Evolutionary conservation across 768 basidiomycete species (phyloP), one percentile per base, ranked within the genome.

Genomic region (Lentinula sp.): DNA sequence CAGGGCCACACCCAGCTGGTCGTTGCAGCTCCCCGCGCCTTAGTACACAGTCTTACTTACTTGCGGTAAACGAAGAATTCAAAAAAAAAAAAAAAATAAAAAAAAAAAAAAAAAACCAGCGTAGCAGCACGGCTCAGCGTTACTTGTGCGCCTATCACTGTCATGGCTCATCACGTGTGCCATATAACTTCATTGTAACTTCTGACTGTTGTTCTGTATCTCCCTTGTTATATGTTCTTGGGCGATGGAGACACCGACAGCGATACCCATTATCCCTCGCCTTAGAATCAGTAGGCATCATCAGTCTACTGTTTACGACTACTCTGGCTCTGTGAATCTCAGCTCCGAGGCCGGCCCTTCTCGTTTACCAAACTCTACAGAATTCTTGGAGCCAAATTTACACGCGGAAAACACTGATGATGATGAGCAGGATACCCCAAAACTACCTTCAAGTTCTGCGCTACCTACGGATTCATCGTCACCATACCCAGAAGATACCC

Each of bases 341-440:
- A n/a, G n/a, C 42, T 43, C 57, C 39, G 51, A 54, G 20, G 71
- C 73, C 28, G 72, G 74, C 35, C 71, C 74, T 32, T 73, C 74
- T 49, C 71, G 71, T 48, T 37, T 64, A 33, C 59, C 39, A 32
- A 52, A 12, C n/a, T 52, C 59, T 53, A 35, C 46, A 39, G 33
- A 48, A 49, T 61, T 67, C 16, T 59, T 64, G 35, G 55, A 42
- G 12, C 28, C 39, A 18, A 23, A 20, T 50, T 37, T 37, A 23
- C 57, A 61, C 41, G 16, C 64, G 16, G 62, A 64, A 10, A 59
- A 63, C 41, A 50, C 66, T 55, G 70, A 70, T 41, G 66, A 79
- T 52, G 75, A 77, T 50, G 71, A 75, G 12, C 74, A 72, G 59
- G 69, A 77, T 23, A 79, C 78, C 6, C 79, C 81, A 33, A 70